phyloP scores from a whole-genome alignment of 495 filamentous ascomycete species.

The Hamigera avellanea region DNA sequence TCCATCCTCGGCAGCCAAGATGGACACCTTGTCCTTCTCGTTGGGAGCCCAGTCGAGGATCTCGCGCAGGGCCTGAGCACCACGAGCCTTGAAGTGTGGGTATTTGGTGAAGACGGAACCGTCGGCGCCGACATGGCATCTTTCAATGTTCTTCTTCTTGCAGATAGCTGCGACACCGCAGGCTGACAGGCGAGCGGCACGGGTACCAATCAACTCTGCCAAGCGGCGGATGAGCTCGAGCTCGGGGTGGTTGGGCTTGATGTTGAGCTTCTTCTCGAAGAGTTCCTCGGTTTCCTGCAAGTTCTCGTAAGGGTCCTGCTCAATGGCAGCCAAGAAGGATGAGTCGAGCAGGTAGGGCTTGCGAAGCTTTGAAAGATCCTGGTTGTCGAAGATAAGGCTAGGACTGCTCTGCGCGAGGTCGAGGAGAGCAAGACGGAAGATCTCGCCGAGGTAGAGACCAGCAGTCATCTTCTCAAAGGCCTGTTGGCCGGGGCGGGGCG shows the following conservation, averaged over 20 bases:
- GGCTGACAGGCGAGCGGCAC: slow-evolving; percentile 81
- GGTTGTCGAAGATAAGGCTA: slow-evolving; percentile 67
- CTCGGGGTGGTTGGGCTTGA: slow-evolving; percentile 58
- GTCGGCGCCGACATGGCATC: slow-evolving; percentile 90
- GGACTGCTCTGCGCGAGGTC: slow-evolving; percentile 72
- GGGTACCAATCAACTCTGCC: slow-evolving; percentile 87
- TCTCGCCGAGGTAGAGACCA: slow-evolving; percentile 87
- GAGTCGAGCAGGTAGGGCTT: slow-evolving; percentile 82
- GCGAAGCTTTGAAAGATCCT: slow-evolving; percentile 66
- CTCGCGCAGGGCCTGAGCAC: slow-evolving; percentile 79
- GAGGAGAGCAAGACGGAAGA: slow-evolving; percentile 82
- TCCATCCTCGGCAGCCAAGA: slow-evolving; percentile 85
- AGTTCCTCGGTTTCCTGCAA: slow-evolving; percentile 72
- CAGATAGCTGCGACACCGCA: slow-evolving; percentile 93
- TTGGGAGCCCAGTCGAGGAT: slow-evolving; percentile 81
- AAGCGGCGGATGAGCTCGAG: slow-evolving; percentile 78
- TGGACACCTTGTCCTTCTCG: slow-evolving; percentile 73
- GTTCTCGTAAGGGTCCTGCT: slow-evolving; percentile 93
- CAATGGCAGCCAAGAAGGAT: slow-evolving; percentile 90
- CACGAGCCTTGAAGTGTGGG: slow-evolving; percentile 88
- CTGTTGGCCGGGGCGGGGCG: slow-evolving; percentile 89
- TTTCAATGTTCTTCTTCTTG: slow-evolving; percentile 80
- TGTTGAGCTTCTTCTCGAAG: slow-evolving; percentile 60
- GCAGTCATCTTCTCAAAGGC: slow-evolving; percentile 98
- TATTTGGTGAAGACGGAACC: slow-evolving; percentile 98